phyloP scores from a whole-genome alignment of 257 asterid species.

The Gardenia jasminoides region DNA sequence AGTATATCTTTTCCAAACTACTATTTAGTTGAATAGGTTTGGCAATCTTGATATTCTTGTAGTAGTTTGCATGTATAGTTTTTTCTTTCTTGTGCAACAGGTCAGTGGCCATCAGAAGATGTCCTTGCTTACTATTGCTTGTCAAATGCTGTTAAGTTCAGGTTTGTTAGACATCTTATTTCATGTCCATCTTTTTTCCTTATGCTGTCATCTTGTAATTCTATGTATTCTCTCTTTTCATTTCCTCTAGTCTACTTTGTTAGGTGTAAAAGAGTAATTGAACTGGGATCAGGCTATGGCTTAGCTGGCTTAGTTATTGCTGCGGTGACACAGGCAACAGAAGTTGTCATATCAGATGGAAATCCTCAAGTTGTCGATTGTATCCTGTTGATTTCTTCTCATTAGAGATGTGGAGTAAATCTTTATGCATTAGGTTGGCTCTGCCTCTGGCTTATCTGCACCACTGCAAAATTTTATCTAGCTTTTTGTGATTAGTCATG shows the following conservation, averaged over 20 bases:
- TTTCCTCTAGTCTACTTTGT: conserved; percentile 6
- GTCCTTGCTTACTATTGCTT: conserved; percentile 80
- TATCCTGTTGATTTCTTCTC: conserved; percentile 54
- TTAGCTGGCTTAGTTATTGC: conserved; percentile 87
- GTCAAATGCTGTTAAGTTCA: conserved; percentile 54
- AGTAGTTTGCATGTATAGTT: not conserved
- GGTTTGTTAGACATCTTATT: conserved; percentile 35
- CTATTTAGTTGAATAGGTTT: not conserved
- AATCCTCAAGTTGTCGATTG: conserved; percentile 95
- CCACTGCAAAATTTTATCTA: not conserved
- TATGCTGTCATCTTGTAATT: not conserved
- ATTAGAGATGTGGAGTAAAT: conserved; percentile 7
- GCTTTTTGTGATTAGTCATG: not conserved
- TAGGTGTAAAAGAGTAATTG: conserved; percentile 80
- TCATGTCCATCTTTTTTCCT: not conserved
- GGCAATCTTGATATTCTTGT: conserved; percentile 3
- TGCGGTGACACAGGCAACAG: conserved; percentile 62
- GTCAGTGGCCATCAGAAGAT: conserved; percentile 98
- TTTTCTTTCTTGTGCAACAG: conserved; percentile 42
- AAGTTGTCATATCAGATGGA: conserved; percentile 91
- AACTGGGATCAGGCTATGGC: conserved; percentile 95
- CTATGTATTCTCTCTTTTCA: conserved; percentile 1
- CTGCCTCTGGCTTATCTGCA: not conserved
- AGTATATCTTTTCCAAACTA: not conserved
- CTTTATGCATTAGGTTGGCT: conserved; percentile 12